Evolutionary conservation across 2,329 filamentous ascomycete genomes (phyloP), one percentile per base, ranked within the genome.

Genomic region (Aspergillus brasiliensis): DNA sequence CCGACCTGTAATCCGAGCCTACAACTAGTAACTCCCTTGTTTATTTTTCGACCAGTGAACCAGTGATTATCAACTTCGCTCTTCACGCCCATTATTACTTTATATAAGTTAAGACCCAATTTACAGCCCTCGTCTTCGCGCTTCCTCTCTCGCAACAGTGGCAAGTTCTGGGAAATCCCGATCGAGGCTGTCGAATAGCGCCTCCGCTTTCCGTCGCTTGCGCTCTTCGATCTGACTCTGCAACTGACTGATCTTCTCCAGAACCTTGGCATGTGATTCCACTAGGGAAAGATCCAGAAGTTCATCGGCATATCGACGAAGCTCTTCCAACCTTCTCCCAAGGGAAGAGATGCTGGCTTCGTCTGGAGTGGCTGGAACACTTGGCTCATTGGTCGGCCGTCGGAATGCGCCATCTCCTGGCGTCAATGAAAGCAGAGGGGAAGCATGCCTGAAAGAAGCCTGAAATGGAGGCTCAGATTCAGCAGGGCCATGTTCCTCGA

Each of bases 231-330:
- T 53, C 38, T 65, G 61, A 23, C 10, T 42, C 47, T 72, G 65
- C 19, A 69, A 25, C 28, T 61, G 56, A 13, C 44, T 48, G 38
- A 69, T 66, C 17, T 67, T 63, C 11, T 71, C 64, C 10, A 65
- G 54, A 11, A 71, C 49, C 27, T 65, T 62, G 8, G 62, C 63
- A 40, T 71, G 67, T 3, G 68, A 71, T 1, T 71, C 67, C 17
- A 66, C 61, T 23, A 71, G 48, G 13, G 65, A 68, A 25, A 71
- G 65, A 27, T 69, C 64, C 5, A 71, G 59, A 10, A 72, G 60
- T 10, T 67, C 68, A 15, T 65, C 52, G 15, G 66, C 65, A 52
- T 71, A 71, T 25, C 63, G 60, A 10, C 65, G 62, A 42, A 71
- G 65, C 23, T 62, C 55, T 23, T 59, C 53, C 10, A 69, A 52